Percentiles rank a stretch among this genome's conserved stretches.
Conservation (phyloP, 2,329 filamentous ascomycete genomes). For the Fusarium clavum region DNA sequence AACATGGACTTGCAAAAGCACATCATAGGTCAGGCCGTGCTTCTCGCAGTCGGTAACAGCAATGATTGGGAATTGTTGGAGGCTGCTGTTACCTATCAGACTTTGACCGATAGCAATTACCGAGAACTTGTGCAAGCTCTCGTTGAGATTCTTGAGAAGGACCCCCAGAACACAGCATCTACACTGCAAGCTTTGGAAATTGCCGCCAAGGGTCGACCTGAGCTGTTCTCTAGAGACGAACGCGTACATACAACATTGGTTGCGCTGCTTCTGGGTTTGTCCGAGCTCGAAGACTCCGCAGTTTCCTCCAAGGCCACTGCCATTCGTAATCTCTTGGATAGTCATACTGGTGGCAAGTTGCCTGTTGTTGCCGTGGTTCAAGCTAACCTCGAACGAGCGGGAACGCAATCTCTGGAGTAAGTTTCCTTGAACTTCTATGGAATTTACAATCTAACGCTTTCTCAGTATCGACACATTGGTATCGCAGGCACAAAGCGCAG, state of each 20-base stretch:
- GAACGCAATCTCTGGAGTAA: slow-evolving; percentile 63
- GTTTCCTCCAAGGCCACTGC: slow-evolving; percentile 56
- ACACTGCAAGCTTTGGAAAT: slow-evolving; percentile 61
- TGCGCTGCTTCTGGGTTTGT: slow-evolving; percentile 64
- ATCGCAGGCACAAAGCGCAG: slow-evolving; percentile 56
- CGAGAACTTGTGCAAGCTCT: slow-evolving; percentile 52
- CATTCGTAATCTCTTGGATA: slow-evolving; percentile 61
- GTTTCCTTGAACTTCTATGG: slow-evolving; percentile 31
- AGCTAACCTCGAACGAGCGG: slow-evolving; percentile 64
- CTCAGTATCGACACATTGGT: slow-evolving; percentile 65
- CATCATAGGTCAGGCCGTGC: slow-evolving; percentile 56
- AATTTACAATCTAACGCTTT: not conserved
- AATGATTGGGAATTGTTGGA: slow-evolving; percentile 61
- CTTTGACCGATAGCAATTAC: slow-evolving; percentile 52
- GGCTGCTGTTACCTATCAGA: slow-evolving; percentile 58
- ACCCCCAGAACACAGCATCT: slow-evolving; percentile 45
- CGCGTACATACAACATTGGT: slow-evolving; percentile 62
- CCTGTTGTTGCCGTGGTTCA: slow-evolving; percentile 65
- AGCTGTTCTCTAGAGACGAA: slow-evolving; percentile 59
- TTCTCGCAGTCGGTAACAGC: slow-evolving; percentile 51
- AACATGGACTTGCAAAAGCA: slow-evolving; percentile 59
- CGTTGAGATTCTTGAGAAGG: slow-evolving; percentile 48
- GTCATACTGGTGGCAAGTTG: slow-evolving; percentile 54
- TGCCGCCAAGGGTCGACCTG: slow-evolving; percentile 58
- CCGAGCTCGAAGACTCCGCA: slow-evolving; percentile 58